These are phyloP conservation scores for Pseudozyma pruni DNA, from an alignment of 1,284 basidiomycete genomes.

Conservation along the genomic window DNA sequence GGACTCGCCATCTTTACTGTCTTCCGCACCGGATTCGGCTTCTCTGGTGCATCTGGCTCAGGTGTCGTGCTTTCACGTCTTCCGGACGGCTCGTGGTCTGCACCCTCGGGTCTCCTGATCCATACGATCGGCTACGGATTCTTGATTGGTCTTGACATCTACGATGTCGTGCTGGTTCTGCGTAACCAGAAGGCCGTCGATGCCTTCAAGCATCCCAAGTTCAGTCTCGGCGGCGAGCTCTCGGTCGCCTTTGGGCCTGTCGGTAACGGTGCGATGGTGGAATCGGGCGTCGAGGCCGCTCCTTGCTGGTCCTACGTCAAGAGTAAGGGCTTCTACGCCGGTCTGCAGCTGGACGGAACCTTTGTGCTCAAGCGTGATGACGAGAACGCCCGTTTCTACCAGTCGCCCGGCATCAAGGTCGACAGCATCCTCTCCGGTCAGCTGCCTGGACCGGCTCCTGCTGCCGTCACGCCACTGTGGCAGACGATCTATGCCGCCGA, in stretches of 20 bases:
- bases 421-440: conserved; percentile 51
- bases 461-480: conserved; percentile 54
- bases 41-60: conserved; percentile 58
- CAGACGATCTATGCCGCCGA: conserved; percentile 63
- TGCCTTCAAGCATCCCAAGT: conserved; percentile 59
- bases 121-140: conserved; percentile 65
- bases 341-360: conserved; percentile 65
- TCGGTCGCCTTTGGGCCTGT: conserved; percentile 65
- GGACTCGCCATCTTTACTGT: conserved; percentile 67
- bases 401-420: conserved; percentile 44
- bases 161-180: conserved; percentile 68
- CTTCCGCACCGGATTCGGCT: conserved; percentile 60
- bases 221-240: conserved; percentile 66
- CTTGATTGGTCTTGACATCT: conserved; percentile 67
- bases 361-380: conserved; percentile 61
- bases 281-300: conserved; percentile 56
- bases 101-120: conserved; percentile 64
- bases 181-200: conserved; percentile 62
- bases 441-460: conserved; percentile 34
- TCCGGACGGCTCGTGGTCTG: conserved; percentile 64
- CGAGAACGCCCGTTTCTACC: conserved; percentile 61
- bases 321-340: conserved; percentile 67
- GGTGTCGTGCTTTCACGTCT: conserved; percentile 65
- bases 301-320: conserved; percentile 67
- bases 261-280: conserved; percentile 67